Evolutionary conservation across 192 early-diverging fungal species (phyloP).

Genomic region (Backusella westeae): DNA sequence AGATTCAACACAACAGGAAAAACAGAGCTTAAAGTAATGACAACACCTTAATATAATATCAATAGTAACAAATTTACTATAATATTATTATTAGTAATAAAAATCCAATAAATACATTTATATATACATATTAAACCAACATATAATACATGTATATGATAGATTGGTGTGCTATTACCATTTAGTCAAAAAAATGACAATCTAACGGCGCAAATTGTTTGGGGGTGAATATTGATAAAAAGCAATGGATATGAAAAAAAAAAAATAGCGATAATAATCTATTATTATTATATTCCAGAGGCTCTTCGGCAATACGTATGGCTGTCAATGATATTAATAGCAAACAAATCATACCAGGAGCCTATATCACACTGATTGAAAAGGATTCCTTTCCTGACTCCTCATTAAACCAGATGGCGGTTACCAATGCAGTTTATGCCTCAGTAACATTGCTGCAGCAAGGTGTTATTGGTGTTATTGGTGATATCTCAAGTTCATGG

Average conservation of each 20-base stretch:
- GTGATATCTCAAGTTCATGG: constrained; percentile 48
- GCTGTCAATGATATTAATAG: constrained; percentile 49
- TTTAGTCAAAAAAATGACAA: constrained; percentile 31
- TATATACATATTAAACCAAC: not conserved
- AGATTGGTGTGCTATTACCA: constrained; percentile 36
- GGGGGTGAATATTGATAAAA: constrained; percentile 25
- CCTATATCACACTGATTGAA: constrained; percentile 45
- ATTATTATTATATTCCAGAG: constrained; percentile 30
- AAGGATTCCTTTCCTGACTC: constrained; percentile 48
- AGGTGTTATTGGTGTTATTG: constrained; percentile 54
- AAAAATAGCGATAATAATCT: not conserved
- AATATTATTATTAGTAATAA: not conserved
- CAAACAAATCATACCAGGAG: constrained; percentile 42
- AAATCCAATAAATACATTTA: not conserved
- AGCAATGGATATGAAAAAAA: not conserved
- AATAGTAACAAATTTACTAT: not conserved
- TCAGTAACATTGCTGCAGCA: constrained; percentile 46
- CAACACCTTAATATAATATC: not conserved
- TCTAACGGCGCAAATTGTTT: constrained; percentile 33
- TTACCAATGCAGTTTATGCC: constrained; percentile 48
- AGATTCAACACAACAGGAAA: constrained; percentile 15
- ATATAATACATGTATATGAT: not conserved
- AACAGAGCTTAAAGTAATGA: constrained; percentile 29
- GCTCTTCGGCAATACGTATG: constrained; percentile 50
- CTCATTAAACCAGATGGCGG: constrained; percentile 40